Conservation (phyloP, 108 stramenopile species). For the Skeletonema marinoi region DNA sequence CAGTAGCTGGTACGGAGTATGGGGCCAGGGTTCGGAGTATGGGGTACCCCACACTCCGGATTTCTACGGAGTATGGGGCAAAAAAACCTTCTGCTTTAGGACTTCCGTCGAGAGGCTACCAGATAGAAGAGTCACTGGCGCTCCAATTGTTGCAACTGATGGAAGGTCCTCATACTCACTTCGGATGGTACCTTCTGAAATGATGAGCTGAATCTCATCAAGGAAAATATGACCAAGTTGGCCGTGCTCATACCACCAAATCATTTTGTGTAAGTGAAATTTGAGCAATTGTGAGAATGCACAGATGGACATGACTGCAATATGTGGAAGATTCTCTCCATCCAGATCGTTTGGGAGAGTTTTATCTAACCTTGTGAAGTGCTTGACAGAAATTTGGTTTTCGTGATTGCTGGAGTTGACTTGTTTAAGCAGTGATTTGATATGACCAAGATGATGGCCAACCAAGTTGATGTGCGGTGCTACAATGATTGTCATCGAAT, state of each 20-base stretch:
- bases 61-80: no score
- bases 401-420: background rate
- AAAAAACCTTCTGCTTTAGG: no score
- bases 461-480: background rate
- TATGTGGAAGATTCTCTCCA: background rate
- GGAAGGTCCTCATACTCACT: background rate
- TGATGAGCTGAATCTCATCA: background rate
- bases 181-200: background rate
- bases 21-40: no score
- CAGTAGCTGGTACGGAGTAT: no score
- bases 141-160: background rate
- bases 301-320: background rate
- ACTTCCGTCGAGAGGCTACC: background rate
- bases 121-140: background rate
- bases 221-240: background rate
- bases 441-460: background rate
- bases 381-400: background rate
- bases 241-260: background rate
- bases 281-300: background rate
- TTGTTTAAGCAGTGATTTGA: background rate
- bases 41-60: no score
- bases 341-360: background rate
- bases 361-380: background rate
- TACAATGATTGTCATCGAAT: background rate
- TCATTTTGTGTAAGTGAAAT: background rate